Evolutionary conservation across 148 eudicot species (phyloP), one percentile per base, ranked within the genome.

Genomic region (Vaccinium macrocarpon): DNA sequence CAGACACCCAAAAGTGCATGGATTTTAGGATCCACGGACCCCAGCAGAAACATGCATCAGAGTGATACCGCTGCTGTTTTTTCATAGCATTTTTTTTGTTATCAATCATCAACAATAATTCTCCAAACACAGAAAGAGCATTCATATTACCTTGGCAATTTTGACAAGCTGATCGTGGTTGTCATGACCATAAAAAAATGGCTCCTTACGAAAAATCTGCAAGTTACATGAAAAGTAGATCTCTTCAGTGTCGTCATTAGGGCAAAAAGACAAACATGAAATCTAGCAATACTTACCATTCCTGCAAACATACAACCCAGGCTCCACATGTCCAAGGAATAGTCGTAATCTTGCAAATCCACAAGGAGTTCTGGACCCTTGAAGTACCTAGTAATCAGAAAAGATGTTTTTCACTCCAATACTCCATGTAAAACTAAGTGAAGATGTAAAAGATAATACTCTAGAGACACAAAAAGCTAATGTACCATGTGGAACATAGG

Each of bases 241-340:
- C 13, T 38, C 55, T 81, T n/a, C 49, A 48, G 23, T 9, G 14
- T n/a, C 6, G 78, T 6, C 78, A 15, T 35, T 13, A 51, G 52
- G 42, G 18, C 0, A 48, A 57, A 64, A 4, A 50, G 50, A 13
- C 3, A 57, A 42, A 83, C 15, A 38, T 0, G 3, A 21, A 56
- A 18, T 56, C 42, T 53, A 83, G 73, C 25, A 76, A 27, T 13
- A 42, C 66, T 71, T 62, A 88, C 90, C 90, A 88, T 88, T 72
- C 90, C 90, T 2, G 90, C 90, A 86, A 88, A 88, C 90, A 88
- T 88, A 64, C 90, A 88, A 50, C 90, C 90, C 70, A 88, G 78
- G 84, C 90, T 88, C 90, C 90, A 88, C 87, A 88, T 81, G 85
- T 88, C 88, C 51, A 86, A 68, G 46, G 90, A 88, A 84, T 88